Conservation (phyloP, 805 yeast species). For the Saccharomycopsis sp. region DNA sequence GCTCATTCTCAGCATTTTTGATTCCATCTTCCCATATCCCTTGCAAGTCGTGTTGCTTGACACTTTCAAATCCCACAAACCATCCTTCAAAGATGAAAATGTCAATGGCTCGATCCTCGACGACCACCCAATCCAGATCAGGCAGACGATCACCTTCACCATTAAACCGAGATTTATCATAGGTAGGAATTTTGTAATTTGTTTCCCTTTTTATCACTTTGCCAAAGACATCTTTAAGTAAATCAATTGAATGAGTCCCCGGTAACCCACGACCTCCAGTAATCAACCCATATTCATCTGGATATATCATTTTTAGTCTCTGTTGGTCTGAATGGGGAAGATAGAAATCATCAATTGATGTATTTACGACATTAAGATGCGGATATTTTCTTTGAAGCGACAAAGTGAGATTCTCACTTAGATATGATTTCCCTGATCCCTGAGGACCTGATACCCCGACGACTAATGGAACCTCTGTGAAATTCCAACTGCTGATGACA, state of each 20-base stretch:
- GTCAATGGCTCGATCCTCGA: conserved; percentile 38
- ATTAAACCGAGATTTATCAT: conserved; percentile 63
- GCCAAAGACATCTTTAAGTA: conserved; percentile 32
- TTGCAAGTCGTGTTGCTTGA: conserved; percentile 28
- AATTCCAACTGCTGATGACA: conserved; percentile 26
- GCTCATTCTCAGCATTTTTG: conserved; percentile 12
- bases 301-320: conserved; percentile 32
- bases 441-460: conserved; percentile 66
- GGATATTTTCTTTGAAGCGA: conserved; percentile 33
- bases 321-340: conserved; percentile 57
- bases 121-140: conserved; percentile 33
- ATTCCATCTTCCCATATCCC: conserved; percentile 19
- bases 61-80: conserved; percentile 72
- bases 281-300: conserved; percentile 48
- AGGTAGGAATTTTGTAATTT: conserved; percentile 47
- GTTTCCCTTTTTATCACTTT: conserved; percentile 26
- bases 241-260: conserved; percentile 77
- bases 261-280: conserved; percentile 79
- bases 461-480: conserved; percentile 37
- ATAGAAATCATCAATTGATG: conserved; percentile 87
- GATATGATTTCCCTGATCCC: conserved; percentile 69
- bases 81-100: conserved; percentile 86
- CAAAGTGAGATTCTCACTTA: conserved; percentile 36
- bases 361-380: conserved; percentile 33
- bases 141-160: conserved; percentile 78